Base-by-base conservation (phyloP, 768 basidiomycete genomes). In the Ramaria sp. region DNA sequence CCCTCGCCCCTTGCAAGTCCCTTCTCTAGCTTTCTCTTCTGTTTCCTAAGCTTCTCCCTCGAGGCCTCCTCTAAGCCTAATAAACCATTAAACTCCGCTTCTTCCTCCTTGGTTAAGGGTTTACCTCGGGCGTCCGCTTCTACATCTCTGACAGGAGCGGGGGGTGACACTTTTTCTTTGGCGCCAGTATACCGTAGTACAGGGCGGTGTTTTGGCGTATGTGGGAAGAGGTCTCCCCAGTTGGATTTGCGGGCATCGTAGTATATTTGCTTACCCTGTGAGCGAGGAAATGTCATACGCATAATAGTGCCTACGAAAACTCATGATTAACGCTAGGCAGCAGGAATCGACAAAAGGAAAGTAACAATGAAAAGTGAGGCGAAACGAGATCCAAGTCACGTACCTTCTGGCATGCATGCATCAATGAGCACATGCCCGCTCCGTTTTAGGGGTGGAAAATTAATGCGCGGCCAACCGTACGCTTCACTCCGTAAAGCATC, bases 191-290 rank as follows among this genome's bases (percentile, higher is more conserved):
- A 70, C 3, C 85, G 81, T 58, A 82, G 78, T 54, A 87, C 79
- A 0, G 86, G 81, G 5, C 73, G 63, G 63, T 87, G 89, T 68
- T 92, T 93, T 4, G 92, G 81, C 16, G 73, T 68, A 63, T 97
- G 94, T 20, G 96, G 96, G 69, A 98, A 97, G 22, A 90, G 73
- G 65, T 98, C 96, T 18, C 96, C 96, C 94, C 95, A 98, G 9
- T 68, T 69, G 0, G 88, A 83, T 70, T 98, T 97, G 34, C 94
- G 82, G 2, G 94, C 93, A 65, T 98, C 96, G 64, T 97, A 92
- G 64, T 82, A 99, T 0, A 80, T 77, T 62, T 97, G 93, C 66
- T 91, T 94, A n/a, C 93, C 93, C 69, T 94, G 93, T 1, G 90
- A 94, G 61, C 82, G 92, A 0, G 95, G 88, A 37, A 95, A 82